phyloP scores from a whole-genome alignment of 1,139 yeast genomes.

The Pneumocystis canis region DNA sequence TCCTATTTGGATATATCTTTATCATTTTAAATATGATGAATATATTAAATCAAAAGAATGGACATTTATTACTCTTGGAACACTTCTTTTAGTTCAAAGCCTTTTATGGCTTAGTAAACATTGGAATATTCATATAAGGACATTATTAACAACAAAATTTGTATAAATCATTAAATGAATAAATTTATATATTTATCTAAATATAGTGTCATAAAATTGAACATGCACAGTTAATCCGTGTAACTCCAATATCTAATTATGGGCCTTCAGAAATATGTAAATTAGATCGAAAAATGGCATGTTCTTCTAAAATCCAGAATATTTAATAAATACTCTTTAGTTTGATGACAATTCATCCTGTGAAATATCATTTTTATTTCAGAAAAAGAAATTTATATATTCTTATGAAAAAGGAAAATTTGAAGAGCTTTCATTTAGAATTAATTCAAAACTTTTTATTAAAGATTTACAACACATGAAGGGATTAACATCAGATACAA shows the following conservation, averaged over 20 bases:
- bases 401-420: conserved; percentile 41
- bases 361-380: conserved; percentile 57
- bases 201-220: conserved; percentile 31
- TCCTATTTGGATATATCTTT: conserved; percentile 58
- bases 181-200: background rate
- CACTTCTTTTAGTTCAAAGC: conserved; percentile 56
- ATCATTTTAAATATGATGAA: conserved; percentile 53
- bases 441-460: conserved; percentile 51
- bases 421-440: conserved; percentile 65
- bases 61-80: conserved; percentile 74
- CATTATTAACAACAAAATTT: conserved; percentile 50
- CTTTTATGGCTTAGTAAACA: conserved; percentile 84
- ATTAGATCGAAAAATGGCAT: conserved; percentile 13
- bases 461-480: conserved; percentile 42
- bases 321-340: conserved; percentile 23
- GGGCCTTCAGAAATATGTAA: conserved; percentile 71
- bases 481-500: conserved; percentile 40
- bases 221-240: conserved; percentile 56
- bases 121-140: conserved; percentile 69
- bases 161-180: conserved; percentile 17
- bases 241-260: conserved; percentile 70
- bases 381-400: conserved; percentile 78
- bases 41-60: conserved; percentile 67
- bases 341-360: conserved; percentile 36
- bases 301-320: conserved; percentile 25